phyloP scores from a whole-genome alignment of 106 monocot genomes.

The Chionographis japonica region DNA sequence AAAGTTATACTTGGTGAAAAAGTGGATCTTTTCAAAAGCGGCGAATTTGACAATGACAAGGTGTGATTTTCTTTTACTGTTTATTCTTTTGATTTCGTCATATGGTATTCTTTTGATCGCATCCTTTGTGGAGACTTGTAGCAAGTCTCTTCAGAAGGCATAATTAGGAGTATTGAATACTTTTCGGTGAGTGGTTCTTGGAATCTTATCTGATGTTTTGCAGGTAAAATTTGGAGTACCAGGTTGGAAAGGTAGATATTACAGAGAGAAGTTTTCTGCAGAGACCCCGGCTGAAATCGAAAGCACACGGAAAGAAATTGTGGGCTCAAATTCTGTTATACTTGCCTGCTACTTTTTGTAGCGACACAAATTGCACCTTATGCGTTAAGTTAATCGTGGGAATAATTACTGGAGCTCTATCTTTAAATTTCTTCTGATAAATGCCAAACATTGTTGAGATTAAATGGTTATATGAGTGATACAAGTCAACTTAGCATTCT shows the following conservation, averaged over 20 bases:
- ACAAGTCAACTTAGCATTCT: no score
- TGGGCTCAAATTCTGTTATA: conserved; percentile 2
- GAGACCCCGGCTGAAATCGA: conserved; percentile 15
- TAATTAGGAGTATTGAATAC: neutral
- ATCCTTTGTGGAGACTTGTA: neutral
- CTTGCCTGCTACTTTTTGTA: neutral
- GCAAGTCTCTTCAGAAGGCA: neutral
- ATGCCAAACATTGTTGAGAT: no score
- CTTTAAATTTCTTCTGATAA: no score
- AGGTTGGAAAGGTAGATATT: conserved; percentile 40
- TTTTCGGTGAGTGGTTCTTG: neutral
- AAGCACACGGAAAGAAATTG: conserved; percentile 19
- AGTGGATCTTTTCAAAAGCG: conserved; percentile 11
- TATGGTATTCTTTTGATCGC: neutral
- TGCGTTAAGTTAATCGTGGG: no score
- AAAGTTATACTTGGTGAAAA: conserved; percentile 8
- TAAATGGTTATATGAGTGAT: no score
- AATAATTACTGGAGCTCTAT: no score
- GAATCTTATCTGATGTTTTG: neutral
- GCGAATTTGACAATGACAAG: conserved; percentile 1
- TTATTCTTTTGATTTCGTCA: neutral
- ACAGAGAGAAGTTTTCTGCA: conserved; percentile 34
- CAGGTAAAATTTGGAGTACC: conserved; percentile 29
- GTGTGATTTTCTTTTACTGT: neutral
- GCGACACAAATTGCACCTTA: no score